A percentile compares a stretch with the other conserved stretches of the same genome.
Evolutionary conservation across 352 stramenopile species (phyloP).

Genomic region (Phytophthora megakarya): DNA sequence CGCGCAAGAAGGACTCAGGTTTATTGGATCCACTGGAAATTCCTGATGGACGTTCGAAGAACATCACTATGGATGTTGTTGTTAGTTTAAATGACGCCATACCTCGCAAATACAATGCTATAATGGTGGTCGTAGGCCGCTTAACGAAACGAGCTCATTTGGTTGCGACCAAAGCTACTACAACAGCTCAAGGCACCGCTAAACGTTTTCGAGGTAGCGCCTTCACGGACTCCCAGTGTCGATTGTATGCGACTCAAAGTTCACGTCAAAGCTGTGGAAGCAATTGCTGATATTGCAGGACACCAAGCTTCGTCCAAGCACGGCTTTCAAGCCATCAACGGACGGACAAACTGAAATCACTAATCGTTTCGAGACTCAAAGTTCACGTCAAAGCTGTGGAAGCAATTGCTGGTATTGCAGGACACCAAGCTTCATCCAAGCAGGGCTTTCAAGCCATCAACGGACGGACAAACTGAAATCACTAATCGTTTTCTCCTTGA

Average conservation of each 20-base stretch:
- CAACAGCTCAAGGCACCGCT: not conserved
- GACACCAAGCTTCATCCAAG: not conserved
- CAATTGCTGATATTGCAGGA: not conserved
- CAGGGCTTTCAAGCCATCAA: slow-evolving; percentile 17
- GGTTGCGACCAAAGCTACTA: not conserved
- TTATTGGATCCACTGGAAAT: not conserved
- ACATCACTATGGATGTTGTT: slow-evolving; percentile 11
- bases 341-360: slow-evolving; percentile 18
- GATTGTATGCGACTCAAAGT: slow-evolving; percentile 24
- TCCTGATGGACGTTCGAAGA: not conserved
- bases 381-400: slow-evolving; percentile 12
- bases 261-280: slow-evolving; percentile 8
- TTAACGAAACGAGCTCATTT: slow-evolving; percentile 15
- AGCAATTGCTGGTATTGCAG: not conserved
- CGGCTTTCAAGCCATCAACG: slow-evolving; percentile 14
- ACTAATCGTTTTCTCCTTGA: slow-evolving; percentile 6
- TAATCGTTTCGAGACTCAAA: slow-evolving; percentile 9
- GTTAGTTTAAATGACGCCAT: not conserved
- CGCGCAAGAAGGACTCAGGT: not conserved
- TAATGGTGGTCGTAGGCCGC: slow-evolving; percentile 11
- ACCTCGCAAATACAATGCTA: not conserved
- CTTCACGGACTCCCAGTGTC: not conserved
- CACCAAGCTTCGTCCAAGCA: not conserved
- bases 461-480: slow-evolving; percentile 15
- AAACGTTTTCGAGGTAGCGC: not conserved